phyloP scores from a whole-genome alignment of 495 filamentous ascomycete genomes.

The Hamigera avellanea region DNA sequence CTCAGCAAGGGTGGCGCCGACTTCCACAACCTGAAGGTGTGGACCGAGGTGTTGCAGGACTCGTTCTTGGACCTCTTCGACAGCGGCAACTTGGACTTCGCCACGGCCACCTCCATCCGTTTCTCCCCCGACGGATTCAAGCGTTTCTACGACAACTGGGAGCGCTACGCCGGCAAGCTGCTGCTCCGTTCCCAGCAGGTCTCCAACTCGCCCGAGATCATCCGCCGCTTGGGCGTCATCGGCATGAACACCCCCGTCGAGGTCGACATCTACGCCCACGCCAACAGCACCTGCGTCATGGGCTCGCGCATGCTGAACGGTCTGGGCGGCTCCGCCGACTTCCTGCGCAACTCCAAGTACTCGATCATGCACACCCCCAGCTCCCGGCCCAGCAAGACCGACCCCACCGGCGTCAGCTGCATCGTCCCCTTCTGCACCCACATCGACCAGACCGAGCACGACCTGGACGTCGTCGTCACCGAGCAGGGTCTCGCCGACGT shows the following conservation, averaged over 20 bases:
- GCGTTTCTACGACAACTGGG: conserved; percentile 84
- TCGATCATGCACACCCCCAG: conserved; percentile 89
- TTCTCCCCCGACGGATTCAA: conserved; percentile 89
- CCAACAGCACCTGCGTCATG: conserved; percentile 86
- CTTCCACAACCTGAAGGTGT: conserved; percentile 81
- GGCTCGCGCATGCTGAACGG: conserved; percentile 88
- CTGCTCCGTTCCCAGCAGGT: conserved; percentile 81
- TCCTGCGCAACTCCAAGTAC: conserved; percentile 75
- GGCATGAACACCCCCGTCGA: conserved; percentile 96
- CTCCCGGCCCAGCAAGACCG: conserved; percentile 67
- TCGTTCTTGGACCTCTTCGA: conserved; percentile 93
- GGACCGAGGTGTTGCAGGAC: conserved; percentile 92
- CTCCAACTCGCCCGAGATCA: conserved; percentile 91
- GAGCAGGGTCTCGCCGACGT: conserved; percentile 85
- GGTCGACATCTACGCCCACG: conserved; percentile 90
- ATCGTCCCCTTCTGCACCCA: conserved; percentile 92
- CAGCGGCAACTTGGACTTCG: conserved; percentile 79
- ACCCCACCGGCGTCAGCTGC: conserved; percentile 73
- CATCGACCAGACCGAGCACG: conserved; percentile 88
- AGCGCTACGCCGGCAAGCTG: conserved; percentile 68
- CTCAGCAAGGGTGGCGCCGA: conserved; percentile 63
- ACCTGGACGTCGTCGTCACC: conserved; percentile 78
- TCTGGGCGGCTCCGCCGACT: conserved; percentile 79
- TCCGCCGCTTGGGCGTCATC: conserved; percentile 75
- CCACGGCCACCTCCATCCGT: conserved; percentile 81